Evolutionary conservation across 306 rosid species (phyloP).

Genomic region (Malus sieversii): DNA sequence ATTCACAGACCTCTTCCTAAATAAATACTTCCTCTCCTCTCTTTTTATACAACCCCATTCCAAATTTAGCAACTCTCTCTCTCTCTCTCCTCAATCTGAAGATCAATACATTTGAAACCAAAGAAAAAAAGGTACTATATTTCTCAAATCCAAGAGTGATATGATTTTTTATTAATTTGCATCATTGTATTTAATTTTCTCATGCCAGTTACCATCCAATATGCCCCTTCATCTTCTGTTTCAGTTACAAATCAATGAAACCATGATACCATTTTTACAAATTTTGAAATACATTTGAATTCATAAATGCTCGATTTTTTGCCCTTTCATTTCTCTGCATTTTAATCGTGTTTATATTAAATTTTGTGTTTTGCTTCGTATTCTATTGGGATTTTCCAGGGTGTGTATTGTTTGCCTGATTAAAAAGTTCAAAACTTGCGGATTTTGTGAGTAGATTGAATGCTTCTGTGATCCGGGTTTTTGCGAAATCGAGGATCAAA

Average conservation of each 20-base stretch:
- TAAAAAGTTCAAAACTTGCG: conserved; percentile 24
- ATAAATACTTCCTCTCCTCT: neutral
- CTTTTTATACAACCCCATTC: conserved; percentile 7
- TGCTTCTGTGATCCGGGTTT: conserved; percentile 18
- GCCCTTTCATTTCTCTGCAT: conserved; percentile 3
- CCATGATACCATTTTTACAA: neutral
- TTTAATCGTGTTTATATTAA: conserved; percentile 13
- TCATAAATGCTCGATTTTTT: conserved; percentile 28
- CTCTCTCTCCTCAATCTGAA: neutral
- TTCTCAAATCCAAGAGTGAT: neutral
- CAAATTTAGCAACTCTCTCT: conserved; percentile 33
- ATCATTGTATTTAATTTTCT: conserved; percentile 6
- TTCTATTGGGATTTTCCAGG: conserved; percentile 29
- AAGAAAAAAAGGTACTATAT: conserved; percentile 15
- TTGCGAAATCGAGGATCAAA: conserved; percentile 22
- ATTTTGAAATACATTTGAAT: conserved; percentile 5
- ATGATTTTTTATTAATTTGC: neutral
- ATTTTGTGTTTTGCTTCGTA: conserved; percentile 6
- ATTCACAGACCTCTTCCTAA: neutral
- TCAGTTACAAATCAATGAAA: conserved; percentile 36
- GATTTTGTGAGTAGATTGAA: conserved; percentile 23
- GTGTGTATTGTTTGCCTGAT: conserved; percentile 11
- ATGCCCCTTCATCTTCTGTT: conserved; percentile 1
- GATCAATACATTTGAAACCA: conserved; percentile 19
- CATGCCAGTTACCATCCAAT: conserved; percentile 32